Evolutionary conservation across 1,284 basidiomycete species (phyloP).

Genomic region (Microbotryum saponariae): DNA sequence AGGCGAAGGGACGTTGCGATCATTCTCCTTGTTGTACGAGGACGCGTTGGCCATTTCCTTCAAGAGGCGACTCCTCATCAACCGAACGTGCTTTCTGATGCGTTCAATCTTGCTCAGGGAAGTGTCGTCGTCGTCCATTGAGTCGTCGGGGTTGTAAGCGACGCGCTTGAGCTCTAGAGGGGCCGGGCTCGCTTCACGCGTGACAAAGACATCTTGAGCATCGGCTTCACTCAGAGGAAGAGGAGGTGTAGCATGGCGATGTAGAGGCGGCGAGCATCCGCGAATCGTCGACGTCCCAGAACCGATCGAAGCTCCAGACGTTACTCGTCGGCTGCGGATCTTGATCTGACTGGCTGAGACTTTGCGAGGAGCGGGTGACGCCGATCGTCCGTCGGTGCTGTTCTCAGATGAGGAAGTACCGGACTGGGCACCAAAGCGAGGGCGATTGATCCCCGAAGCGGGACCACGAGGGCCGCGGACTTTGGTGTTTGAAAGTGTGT

Average conservation of each 20-base stretch:
- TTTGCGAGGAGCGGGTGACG: slow-evolving; percentile 6
- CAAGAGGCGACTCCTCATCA: slow-evolving; percentile 7
- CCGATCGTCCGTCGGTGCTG: not conserved
- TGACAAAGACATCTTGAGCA: not conserved
- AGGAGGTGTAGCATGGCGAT: slow-evolving; percentile 8
- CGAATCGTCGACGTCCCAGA: slow-evolving; percentile 5
- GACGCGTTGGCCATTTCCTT: slow-evolving; percentile 12
- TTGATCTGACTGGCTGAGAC: slow-evolving; percentile 1
- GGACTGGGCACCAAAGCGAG: not conserved
- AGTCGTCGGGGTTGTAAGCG: not conserved
- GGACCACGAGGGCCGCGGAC: slow-evolving; percentile 9
- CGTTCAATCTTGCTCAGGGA: slow-evolving; percentile 4
- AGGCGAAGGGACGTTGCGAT: slow-evolving; percentile 6
- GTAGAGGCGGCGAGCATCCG: not conserved
- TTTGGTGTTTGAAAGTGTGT: too few species aligned
- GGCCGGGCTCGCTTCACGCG: too few species aligned
- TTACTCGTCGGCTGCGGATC: slow-evolving; percentile 6
- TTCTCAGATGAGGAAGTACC: not conserved
- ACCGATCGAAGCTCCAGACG: slow-evolving; percentile 18
- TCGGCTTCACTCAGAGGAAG: not conserved
- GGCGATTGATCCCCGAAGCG: not conserved
- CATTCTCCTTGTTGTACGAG: slow-evolving; percentile 27
- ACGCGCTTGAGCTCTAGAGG: slow-evolving; percentile 7
- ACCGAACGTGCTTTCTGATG: slow-evolving; percentile 13
- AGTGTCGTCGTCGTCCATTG: not conserved